Conservation (phyloP, 139 green algal species). For the Zygnema cylindricum region DNA sequence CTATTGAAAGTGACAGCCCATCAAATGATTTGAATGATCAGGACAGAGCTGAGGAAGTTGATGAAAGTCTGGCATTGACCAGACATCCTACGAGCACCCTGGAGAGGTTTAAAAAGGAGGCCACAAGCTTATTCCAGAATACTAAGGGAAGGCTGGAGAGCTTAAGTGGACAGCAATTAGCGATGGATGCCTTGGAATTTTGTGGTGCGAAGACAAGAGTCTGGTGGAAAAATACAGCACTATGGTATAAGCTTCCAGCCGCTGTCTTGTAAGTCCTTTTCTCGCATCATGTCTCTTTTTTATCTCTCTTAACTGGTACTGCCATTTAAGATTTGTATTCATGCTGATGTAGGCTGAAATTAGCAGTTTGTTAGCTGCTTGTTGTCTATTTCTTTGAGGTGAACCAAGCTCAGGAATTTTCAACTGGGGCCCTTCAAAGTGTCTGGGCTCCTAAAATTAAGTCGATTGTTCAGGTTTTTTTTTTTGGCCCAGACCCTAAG, state of each 20-base stretch:
- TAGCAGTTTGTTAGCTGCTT: too few relatives aligned
- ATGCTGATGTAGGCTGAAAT: too few relatives aligned
- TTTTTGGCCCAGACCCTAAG: too few relatives aligned
- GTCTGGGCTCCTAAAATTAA: too few relatives aligned
- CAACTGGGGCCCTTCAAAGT: too few relatives aligned
- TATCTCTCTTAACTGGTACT: background rate
- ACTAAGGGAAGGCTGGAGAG: background rate
- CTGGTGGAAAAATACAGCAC: background rate
- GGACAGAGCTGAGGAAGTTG: background rate
- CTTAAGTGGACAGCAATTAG: background rate
- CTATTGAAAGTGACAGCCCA: too few relatives aligned
- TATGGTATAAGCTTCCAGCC: background rate
- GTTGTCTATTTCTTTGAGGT: too few relatives aligned
- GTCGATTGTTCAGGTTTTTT: too few relatives aligned
- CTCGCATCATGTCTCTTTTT: constrained; percentile 6
- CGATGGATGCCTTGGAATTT: background rate
- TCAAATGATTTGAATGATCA: background rate
- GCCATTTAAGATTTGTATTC: too few relatives aligned
- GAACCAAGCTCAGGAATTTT: too few relatives aligned
- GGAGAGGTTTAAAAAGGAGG: background rate
- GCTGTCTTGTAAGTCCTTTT: background rate
- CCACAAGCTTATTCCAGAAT: background rate
- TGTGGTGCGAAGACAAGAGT: background rate
- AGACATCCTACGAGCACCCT: background rate
- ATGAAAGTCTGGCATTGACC: background rate